Evolutionary conservation across 1,284 basidiomycete species (phyloP).

Genomic region (Moesziomyces parantarcticus): DNA sequence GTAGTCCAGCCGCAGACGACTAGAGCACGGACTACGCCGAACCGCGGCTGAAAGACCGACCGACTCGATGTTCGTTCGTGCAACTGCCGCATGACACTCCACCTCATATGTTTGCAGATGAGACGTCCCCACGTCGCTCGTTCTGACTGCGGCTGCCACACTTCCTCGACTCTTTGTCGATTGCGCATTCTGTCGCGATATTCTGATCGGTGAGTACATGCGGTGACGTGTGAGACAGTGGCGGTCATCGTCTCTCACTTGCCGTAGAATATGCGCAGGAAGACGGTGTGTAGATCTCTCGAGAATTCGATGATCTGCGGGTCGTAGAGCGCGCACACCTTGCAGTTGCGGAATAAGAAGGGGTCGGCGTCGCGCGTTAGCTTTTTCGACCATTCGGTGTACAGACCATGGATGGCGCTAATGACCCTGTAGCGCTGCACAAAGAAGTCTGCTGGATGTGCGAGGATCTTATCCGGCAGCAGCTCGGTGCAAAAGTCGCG

Average conservation of each 20-base stretch:
- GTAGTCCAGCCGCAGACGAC: too few species aligned
- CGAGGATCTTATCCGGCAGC: constrained; percentile 15
- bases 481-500: constrained; percentile 29
- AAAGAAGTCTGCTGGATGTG: constrained; percentile 9
- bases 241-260: background rate
- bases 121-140: too few species aligned
- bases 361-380: constrained; percentile 27
- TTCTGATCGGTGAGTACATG: too few species aligned
- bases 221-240: too few species aligned
- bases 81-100: too few species aligned
- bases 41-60: too few species aligned
- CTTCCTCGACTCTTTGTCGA: too few species aligned
- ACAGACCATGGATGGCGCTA: constrained; percentile 22
- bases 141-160: too few species aligned
- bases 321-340: constrained; percentile 26
- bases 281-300: constrained; percentile 22
- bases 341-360: constrained; percentile 28
- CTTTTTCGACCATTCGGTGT: constrained; percentile 24
- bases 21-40: too few species aligned
- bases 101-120: too few species aligned
- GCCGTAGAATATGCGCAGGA: constrained; percentile 26
- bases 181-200: too few species aligned
- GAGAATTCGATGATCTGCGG: constrained; percentile 35
- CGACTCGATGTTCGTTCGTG: too few species aligned
- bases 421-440: constrained; percentile 24